Evolutionary conservation across 768 basidiomycete genomes (phyloP).

Genomic region (Leccinum ochraceum): DNA sequence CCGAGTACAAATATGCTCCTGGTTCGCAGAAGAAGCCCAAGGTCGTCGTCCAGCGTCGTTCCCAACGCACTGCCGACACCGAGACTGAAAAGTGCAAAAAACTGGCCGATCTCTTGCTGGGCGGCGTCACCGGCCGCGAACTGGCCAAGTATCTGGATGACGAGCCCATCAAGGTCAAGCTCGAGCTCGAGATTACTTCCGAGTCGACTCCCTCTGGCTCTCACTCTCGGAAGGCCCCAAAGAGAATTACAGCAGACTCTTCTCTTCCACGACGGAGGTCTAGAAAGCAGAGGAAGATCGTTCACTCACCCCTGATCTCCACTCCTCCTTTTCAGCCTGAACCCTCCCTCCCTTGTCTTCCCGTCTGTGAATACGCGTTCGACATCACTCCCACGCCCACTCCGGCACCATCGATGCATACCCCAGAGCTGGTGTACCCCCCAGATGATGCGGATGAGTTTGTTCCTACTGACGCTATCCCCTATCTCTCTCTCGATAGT

Average conservation of each 20-base stretch:
- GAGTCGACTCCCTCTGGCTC: not conserved
- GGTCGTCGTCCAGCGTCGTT: slow-evolving; percentile 34
- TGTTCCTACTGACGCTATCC: slow-evolving; percentile 39
- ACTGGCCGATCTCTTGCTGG: slow-evolving; percentile 38
- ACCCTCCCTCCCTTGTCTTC: slow-evolving; percentile 1
- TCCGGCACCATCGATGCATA: not conserved
- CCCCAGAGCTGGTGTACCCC: slow-evolving; percentile 24
- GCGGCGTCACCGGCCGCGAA: slow-evolving; percentile 36
- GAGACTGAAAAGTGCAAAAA: slow-evolving; percentile 42
- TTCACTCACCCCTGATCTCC: not conserved
- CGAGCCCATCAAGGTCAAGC: not conserved
- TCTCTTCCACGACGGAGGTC: slow-evolving; percentile 7
- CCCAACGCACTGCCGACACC: slow-evolving; percentile 29
- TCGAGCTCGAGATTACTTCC: not conserved
- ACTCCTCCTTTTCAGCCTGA: slow-evolving; percentile 1
- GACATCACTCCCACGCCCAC: slow-evolving; percentile 7
- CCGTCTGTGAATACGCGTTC: not conserved
- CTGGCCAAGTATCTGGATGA: slow-evolving; percentile 25
- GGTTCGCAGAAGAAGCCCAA: slow-evolving; percentile 32
- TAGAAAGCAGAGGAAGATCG: slow-evolving; percentile 7
- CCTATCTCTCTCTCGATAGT: slow-evolving; percentile 33
- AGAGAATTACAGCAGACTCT: slow-evolving; percentile 10
- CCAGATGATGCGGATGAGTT: slow-evolving; percentile 22
- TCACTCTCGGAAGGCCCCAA: slow-evolving; percentile 3
- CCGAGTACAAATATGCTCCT: slow-evolving; percentile 67